Percentiles rank a stretch among this genome's conserved stretches.
Conservation (phyloP, 1,284 basidiomycete species). For the Calocybe gambosa region DNA sequence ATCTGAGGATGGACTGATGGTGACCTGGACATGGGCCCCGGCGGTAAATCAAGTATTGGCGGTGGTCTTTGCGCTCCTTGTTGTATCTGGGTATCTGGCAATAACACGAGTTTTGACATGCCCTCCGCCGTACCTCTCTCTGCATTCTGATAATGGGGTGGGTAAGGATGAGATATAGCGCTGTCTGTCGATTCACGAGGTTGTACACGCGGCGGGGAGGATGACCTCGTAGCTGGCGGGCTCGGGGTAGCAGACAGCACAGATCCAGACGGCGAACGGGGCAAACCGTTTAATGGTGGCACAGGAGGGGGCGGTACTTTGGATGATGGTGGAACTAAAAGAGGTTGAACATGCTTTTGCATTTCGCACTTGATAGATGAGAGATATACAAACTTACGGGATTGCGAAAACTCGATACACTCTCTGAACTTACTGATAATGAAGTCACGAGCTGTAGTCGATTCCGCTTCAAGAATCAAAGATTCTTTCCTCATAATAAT, state of each 20-base stretch:
- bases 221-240: slow-evolving; percentile 7
- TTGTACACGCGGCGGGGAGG: slow-evolving; percentile 7
- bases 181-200: slow-evolving; percentile 6
- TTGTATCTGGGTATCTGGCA: slow-evolving; percentile 23
- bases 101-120: slow-evolving; percentile 22
- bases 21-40: slow-evolving; percentile 15
- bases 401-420: slow-evolving; percentile 77
- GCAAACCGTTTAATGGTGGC: slow-evolving; percentile 32
- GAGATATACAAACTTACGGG: slow-evolving; percentile 43
- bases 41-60: slow-evolving; percentile 16
- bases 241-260: slow-evolving; percentile 5
- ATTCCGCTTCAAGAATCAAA: slow-evolving; percentile 63
- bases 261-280: slow-evolving; percentile 6
- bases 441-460: slow-evolving; percentile 56
- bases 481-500: slow-evolving; percentile 88
- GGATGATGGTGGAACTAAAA: slow-evolving; percentile 48
- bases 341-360: slow-evolving; percentile 3
- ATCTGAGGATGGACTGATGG: slow-evolving; percentile 25
- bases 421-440: slow-evolving; percentile 76
- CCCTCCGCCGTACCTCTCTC: slow-evolving; percentile 12
- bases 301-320: slow-evolving; percentile 57
- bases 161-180: slow-evolving; percentile 9
- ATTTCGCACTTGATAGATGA: background rate
- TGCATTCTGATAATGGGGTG: slow-evolving; percentile 13
- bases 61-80: slow-evolving; percentile 18